Conservation (phyloP, 2,329 filamentous ascomycete genomes). For the Daldinia eschscholtzii region DNA sequence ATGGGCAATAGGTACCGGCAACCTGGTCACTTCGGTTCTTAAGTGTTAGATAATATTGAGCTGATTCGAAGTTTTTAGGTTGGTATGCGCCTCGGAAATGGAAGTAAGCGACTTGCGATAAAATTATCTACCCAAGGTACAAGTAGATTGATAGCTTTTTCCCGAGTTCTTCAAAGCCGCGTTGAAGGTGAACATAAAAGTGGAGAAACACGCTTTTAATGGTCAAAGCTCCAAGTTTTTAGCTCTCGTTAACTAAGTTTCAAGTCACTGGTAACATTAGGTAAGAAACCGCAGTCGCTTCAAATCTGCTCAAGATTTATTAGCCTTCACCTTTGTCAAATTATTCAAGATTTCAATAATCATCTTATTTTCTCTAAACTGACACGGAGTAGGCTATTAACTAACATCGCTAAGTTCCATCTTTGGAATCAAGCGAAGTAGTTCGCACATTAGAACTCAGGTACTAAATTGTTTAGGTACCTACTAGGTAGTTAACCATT, state of each 20-base stretch:
- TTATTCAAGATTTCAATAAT: too few relatives aligned
- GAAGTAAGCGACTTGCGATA: not conserved
- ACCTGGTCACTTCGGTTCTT: not conserved
- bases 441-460: not conserved
- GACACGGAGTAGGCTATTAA: not conserved
- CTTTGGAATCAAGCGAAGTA: not conserved
- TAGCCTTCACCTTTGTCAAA: too few relatives aligned
- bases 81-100: not conserved
- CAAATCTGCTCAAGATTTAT: too few relatives aligned
- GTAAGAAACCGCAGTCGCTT: not conserved
- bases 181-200: conserved; percentile 22
- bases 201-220: conserved; percentile 14
- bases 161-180: conserved; percentile 25
- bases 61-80: not conserved
- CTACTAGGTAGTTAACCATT: not conserved
- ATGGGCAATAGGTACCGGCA: conserved; percentile 50
- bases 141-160: conserved; percentile 14
- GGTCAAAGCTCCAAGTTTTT: conserved; percentile 31
- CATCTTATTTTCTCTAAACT: not conserved
- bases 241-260: conserved; percentile 6
- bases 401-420: not conserved
- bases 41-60: not conserved
- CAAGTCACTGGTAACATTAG: not conserved
- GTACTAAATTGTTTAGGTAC: not conserved
- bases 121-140: not conserved